Evolutionary conservation across 139 green algal species (phyloP).

Genomic region (Diplosphaera chodatii): DNA sequence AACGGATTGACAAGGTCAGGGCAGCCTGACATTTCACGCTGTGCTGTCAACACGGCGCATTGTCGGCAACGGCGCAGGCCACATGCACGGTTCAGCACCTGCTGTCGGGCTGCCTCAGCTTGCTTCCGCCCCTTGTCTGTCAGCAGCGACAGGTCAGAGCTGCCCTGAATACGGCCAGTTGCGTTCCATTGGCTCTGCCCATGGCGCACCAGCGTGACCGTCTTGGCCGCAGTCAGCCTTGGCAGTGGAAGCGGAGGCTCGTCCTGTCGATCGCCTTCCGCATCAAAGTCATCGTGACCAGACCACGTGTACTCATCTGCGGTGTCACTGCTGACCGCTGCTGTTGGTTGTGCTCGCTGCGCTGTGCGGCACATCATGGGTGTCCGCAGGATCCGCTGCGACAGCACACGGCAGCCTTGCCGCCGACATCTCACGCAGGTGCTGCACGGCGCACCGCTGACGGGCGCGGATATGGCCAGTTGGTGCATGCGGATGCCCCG

Average conservation of each 20-base stretch:
- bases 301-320: constrained; percentile 27
- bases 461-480: too few relatives aligned
- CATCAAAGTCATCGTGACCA: constrained; percentile 53
- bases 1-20: background rate
- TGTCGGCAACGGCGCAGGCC: too few relatives aligned
- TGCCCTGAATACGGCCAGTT: constrained; percentile 83
- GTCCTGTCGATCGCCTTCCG: constrained; percentile 54
- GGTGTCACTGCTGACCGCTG: too few relatives aligned
- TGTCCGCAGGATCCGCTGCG: too few relatives aligned
- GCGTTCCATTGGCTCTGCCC: constrained; percentile 96
- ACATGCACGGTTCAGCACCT: constrained; percentile 31
- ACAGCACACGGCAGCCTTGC: too few relatives aligned
- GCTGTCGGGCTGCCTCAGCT: constrained; percentile 54
- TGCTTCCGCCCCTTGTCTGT: constrained; percentile 79
- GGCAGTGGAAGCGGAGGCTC: constrained; percentile 56
- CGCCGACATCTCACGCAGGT: too few relatives aligned
- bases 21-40: background rate
- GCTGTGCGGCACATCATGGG: too few relatives aligned
- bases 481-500: too few relatives aligned
- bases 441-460: too few relatives aligned
- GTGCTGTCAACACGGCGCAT: background rate
- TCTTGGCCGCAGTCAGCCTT: constrained; percentile 20
- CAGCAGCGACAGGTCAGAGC: constrained; percentile 76
- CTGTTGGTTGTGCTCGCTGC: too few relatives aligned
- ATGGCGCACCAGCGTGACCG: constrained; percentile 83